phyloP scores from a whole-genome alignment of 805 yeast species.

The Nakazawaea siamensis region DNA sequence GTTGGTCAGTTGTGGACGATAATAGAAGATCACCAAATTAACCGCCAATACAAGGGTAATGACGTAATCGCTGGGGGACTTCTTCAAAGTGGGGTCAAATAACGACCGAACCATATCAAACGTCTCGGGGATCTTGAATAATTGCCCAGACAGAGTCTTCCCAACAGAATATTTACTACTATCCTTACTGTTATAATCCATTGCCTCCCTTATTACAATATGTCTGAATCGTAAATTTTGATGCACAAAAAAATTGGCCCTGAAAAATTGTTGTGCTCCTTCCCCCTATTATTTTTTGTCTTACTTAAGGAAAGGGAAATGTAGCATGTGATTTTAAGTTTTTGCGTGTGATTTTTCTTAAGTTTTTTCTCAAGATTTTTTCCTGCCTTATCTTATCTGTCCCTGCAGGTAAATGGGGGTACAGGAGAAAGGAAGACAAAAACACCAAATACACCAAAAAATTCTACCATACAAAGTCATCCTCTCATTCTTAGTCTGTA shows the following conservation, averaged over 20 bases:
- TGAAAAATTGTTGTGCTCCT: no score
- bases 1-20: constrained; percentile 19
- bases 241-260: background rate
- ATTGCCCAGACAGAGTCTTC: constrained; percentile 34
- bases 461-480: no score
- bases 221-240: background rate
- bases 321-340: no score
- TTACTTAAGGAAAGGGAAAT: no score
- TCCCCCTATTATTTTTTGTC: no score
- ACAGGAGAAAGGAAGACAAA: no score
- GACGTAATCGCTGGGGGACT: constrained; percentile 56
- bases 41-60: constrained; percentile 39
- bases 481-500: no score
- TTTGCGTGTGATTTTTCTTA: no score
- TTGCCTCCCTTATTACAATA: background rate
- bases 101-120: constrained; percentile 79
- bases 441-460: no score
- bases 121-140: constrained; percentile 51
- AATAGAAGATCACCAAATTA: constrained; percentile 25
- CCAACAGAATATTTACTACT: constrained; percentile 23
- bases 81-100: constrained; percentile 66
- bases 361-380: no score
- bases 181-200: constrained; percentile 13
- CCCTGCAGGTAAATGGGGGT: no score
- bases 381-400: no score